Base-by-base conservation (phyloP, 495 filamentous ascomycete genomes). In the Physcia stellaris region DNA sequence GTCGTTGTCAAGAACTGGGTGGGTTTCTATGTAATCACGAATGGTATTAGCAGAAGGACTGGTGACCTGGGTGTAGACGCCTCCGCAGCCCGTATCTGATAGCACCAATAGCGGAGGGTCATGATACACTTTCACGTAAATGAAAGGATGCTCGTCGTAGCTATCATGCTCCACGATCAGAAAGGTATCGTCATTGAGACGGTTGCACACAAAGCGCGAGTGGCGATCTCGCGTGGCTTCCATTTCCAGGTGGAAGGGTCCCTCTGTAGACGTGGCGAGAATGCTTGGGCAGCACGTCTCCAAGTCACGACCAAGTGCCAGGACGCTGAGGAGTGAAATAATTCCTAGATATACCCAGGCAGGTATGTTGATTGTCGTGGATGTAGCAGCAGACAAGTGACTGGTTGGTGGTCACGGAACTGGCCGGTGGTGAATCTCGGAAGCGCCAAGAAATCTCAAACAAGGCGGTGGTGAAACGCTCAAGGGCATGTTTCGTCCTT, bases 71-170 rank as follows among this genome's bases (percentile, higher is more conserved):
- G 42, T 40, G 35, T 51, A n/a, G n/a, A n/a, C 46, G 28, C 31
- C 44, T 37, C 55, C 54, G 42, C 54, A 60, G 12, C 61, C 58
- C 9, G 59, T 60, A 35, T 62, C 59, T 11, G 52, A 51, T 11
- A 58, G 20, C 2, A 58, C 32, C 16, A 62, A 44, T 29, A 61
- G 28, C 11, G 53, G 38, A 17, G 47, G 45, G 6, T 51, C 20
- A 11, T 52, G 34, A 28, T 52, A 54, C 6, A 57, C 23, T 35
- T 64, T 64, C 24, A 58, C 53, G 37, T 62, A 63, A 15, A 64
- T 60, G 45, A 62, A 46, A 1, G 60, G 61, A 35, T 58, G 52
- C 37, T 64, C 61, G 17, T 41, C 44, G 41, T 49, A 63, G 3
- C 18, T 38, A 43, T 63, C 60, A 36, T 52, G 42, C 38, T 64